phyloP scores from a whole-genome alignment of 2,329 filamentous ascomycete species.

The Colletotrichum sojae region DNA sequence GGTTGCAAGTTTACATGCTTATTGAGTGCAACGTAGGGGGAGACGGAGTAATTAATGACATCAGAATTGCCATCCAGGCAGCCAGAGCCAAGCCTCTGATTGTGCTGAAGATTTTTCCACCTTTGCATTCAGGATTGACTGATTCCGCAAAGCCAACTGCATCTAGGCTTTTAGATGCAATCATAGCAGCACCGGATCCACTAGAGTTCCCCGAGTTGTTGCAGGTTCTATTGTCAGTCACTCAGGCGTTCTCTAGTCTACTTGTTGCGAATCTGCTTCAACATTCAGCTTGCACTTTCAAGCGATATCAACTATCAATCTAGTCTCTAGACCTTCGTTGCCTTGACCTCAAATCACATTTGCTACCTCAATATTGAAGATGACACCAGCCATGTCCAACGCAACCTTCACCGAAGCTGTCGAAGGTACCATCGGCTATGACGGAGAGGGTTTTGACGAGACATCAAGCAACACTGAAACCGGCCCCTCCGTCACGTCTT shows the following conservation, averaged over 20 bases:
- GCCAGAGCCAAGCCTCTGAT: no score
- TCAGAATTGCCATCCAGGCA: no score
- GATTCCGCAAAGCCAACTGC: no score
- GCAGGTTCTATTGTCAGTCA: not conserved
- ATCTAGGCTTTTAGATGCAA: no score
- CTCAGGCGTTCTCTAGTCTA: not conserved
- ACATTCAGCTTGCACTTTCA: not conserved
- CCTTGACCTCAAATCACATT: no score
- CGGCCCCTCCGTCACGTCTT: slow-evolving; percentile 48
- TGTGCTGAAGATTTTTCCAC: no score
- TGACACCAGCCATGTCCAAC: not conserved
- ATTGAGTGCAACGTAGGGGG: no score
- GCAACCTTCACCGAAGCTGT: not conserved
- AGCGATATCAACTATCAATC: not conserved
- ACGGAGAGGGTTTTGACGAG: not conserved
- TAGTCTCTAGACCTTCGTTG: no score
- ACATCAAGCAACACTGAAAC: slow-evolving; percentile 43
- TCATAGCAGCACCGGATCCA: not conserved
- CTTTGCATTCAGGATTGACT: no score
- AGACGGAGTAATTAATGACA: no score
- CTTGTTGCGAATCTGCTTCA: not conserved
- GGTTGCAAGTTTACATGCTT: no score
- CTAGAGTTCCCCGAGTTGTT: no score
- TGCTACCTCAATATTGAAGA: not conserved
- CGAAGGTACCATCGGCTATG: not conserved